These are phyloP conservation scores for Colletotrichum abscissum DNA, from an alignment of 2,329 filamentous ascomycete species.

Conservation along the genomic window DNA sequence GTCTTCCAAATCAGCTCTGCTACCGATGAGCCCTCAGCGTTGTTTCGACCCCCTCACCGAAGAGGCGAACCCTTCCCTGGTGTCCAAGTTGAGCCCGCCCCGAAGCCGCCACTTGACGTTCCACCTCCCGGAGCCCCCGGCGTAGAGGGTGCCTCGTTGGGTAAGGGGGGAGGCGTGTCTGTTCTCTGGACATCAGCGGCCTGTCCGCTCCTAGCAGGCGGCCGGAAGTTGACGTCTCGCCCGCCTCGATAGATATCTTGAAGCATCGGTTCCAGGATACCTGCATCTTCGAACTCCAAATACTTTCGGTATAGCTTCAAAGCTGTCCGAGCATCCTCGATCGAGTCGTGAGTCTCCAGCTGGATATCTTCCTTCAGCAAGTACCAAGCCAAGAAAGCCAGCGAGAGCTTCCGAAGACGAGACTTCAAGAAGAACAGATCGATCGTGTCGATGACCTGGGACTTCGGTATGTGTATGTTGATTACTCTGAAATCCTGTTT, in stretches of 20 bases:
- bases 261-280: conserved; percentile 84
- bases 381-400: conserved; percentile 92
- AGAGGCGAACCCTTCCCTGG: conserved; percentile 52
- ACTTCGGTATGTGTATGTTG: conserved; percentile 93
- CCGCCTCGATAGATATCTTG: conserved; percentile 81
- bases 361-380: conserved; percentile 96
- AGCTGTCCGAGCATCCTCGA: conserved; percentile 93
- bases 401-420: conserved; percentile 85
- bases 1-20: too few relatives aligned
- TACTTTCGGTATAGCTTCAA: conserved; percentile 91
- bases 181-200: conserved; percentile 52
- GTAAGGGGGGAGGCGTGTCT: conserved; percentile 64
- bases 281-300: conserved; percentile 87
- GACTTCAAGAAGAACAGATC: conserved; percentile 87
- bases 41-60: background rate
- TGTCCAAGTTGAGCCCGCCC: conserved; percentile 54
- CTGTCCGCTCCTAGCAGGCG: conserved; percentile 59
- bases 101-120: conserved; percentile 50
- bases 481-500: conserved; percentile 97
- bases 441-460: conserved; percentile 94
- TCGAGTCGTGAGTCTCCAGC: conserved; percentile 90
- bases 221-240: conserved; percentile 62
- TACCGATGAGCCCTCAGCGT: background rate
- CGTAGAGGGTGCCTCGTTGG: conserved; percentile 58
- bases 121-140: conserved; percentile 47